Percentiles rank a stretch among this genome's conserved stretches.
These are phyloP conservation scores for Hevea brasiliensis DNA, from an alignment of 345 rosid species.

Conservation along the genomic window DNA sequence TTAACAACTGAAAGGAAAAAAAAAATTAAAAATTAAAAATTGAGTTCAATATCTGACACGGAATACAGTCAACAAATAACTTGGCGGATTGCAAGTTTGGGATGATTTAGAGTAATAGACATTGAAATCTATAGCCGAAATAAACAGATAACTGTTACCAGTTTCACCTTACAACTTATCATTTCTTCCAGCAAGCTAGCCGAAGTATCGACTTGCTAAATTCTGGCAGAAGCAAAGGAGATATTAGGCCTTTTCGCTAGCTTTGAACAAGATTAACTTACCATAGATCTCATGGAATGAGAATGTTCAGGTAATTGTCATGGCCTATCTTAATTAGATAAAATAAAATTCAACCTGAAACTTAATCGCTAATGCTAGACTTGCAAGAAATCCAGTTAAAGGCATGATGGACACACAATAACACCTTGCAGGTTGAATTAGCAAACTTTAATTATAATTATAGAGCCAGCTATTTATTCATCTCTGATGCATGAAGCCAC, in stretches of 20 bases:
- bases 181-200: neutral
- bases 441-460: neutral
- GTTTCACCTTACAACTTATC: neutral
- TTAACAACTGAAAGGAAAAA: too few relatives aligned
- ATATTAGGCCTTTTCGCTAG: neutral
- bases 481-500: neutral
- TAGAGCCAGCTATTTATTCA: neutral
- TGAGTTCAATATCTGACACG: too few relatives aligned
- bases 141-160: neutral
- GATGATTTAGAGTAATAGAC: neutral
- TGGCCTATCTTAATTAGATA: neutral
- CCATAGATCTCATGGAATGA: neutral
- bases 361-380: neutral
- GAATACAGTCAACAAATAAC: neutral
- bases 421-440: neutral
- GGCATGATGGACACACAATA: neutral
- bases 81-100: neutral
- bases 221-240: neutral
- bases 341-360: neutral
- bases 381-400: slow-evolving; percentile 5
- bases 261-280: neutral
- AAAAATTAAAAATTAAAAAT: too few relatives aligned
- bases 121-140: neutral
- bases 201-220: too few relatives aligned
- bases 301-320: neutral